Evolutionary conservation across 129 eudicot genomes (phyloP), one percentile per base, ranked within the genome.

Genomic region (Ambrosia artemisiifolia): DNA sequence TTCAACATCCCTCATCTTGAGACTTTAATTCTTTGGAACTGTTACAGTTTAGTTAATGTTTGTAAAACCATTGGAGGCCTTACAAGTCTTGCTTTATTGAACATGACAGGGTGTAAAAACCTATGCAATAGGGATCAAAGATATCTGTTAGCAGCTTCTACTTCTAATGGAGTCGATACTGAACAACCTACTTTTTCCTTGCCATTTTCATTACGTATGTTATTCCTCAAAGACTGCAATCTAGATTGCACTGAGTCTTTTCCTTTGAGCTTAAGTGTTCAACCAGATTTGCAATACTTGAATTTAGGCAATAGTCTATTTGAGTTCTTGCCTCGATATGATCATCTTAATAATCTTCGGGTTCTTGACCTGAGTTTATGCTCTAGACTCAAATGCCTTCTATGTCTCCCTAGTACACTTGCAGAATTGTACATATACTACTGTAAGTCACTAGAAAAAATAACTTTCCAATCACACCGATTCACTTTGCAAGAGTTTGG

Each of bases 401-500:
- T 38, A 40, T 20, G 67, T 54, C 73, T 75, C 35, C 79, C 79
- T 3, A 66, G 11, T 30, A 55, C 73, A 40, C 79, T 75, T 42
- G 79, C 66, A 24, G 79, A 75, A 75, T 28, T 75, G 65, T 75
- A 66, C 55, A 40, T 55, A 9, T 75, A 66, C 6, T 32, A 42
- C 2, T 75, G 79, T 34, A 4, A 16, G 11, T 75, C 67, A 16
- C 35, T 75, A 4, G 73, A 65, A 47, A 66, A 13, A 55, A 56
- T 75, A 28, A 40, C 56, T 28, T 75, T 75, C 12, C 67, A 66
- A 42, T 75, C 73, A 40, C 48, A 44, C 14, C 35, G 16, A 14
- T 75, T 75, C 73, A 42, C 60, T 13, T 65, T 75, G 67, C 79
- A 75, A 75, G 79, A 75, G 47, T 54, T 75, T 30, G 67, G 73